Evolutionary conservation across 2,329 filamentous ascomycete species (phyloP).

Genomic region (Huntiella savannae): DNA sequence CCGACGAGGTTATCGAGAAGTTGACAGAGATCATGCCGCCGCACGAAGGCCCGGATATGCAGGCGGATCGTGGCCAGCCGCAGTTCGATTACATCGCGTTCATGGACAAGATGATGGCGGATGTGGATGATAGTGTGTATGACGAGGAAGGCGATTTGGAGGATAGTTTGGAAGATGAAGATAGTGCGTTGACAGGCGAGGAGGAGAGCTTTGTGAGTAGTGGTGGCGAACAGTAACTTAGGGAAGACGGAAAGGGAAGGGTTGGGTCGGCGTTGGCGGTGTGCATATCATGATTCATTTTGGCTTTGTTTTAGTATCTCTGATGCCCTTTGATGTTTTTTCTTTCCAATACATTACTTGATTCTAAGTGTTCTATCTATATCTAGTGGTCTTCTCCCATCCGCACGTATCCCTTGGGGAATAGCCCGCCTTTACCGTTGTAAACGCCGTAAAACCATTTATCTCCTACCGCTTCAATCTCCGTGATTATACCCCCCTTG

Average conservation of each 20-base stretch:
- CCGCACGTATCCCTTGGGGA: conserved; percentile 59
- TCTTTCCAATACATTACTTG: background rate
- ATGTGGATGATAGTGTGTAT: conserved; percentile 14
- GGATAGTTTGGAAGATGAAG: background rate
- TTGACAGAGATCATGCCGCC: conserved; percentile 69
- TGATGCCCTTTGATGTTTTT: background rate
- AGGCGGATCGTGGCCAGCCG: conserved; percentile 62
- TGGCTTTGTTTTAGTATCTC: background rate
- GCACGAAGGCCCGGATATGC: conserved; percentile 69
- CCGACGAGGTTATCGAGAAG: conserved; percentile 92
- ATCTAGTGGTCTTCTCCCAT: conserved; percentile 15
- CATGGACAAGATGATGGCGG: conserved; percentile 68
- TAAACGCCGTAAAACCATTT: conserved; percentile 84
- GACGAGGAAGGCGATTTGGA: conserved; percentile 11
- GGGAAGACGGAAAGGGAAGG: too few relatives aligned
- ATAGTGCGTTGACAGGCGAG: background rate
- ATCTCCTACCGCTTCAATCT: conserved; percentile 72
- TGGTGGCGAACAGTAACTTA: too few relatives aligned
- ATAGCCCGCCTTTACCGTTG: conserved; percentile 60
- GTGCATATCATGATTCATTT: background rate
- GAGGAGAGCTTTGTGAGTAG: background rate
- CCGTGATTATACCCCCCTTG: conserved; percentile 59
- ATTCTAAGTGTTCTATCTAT: too few relatives aligned
- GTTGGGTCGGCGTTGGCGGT: too few relatives aligned
- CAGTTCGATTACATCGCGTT: conserved; percentile 96